A percentile compares a stretch with the other conserved stretches of the same genome.
Conservation (phyloP, 257 asterid genomes). For the Solanum piurae region DNA sequence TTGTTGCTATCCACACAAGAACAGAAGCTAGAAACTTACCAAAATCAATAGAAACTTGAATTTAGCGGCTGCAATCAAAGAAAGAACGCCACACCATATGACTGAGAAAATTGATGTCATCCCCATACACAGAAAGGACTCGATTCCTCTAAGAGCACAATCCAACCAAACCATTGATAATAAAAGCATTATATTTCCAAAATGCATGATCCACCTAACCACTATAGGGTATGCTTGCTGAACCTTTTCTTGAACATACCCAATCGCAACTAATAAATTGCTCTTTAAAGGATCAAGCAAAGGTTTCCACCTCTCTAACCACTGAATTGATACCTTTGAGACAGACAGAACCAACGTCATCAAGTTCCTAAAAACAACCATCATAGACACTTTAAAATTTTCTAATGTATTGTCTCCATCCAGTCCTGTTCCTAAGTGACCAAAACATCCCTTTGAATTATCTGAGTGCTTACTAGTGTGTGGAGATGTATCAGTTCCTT, state of each 20-base stretch:
- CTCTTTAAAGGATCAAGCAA: conserved; percentile 24
- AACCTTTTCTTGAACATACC: conserved; percentile 42
- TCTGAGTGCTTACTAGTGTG: conserved; percentile 5
- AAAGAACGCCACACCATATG: conserved; percentile 74
- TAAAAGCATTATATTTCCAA: conserved; percentile 59
- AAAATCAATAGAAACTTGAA: conserved; percentile 54
- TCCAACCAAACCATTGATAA: conserved; percentile 83
- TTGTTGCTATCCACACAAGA: background rate
- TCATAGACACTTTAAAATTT: conserved; percentile 37
- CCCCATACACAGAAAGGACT: conserved; percentile 83
- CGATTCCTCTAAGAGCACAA: conserved; percentile 78
- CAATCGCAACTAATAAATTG: conserved; percentile 25
- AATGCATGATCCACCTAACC: conserved; percentile 51
- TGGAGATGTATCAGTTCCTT: conserved; percentile 17
- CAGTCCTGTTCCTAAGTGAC: conserved; percentile 12
- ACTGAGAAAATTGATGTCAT: conserved; percentile 76
- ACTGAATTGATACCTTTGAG: conserved; percentile 46
- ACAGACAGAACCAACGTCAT: conserved; percentile 35
- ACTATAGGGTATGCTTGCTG: conserved; percentile 55
- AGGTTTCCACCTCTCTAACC: conserved; percentile 68
- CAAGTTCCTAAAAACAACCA: conserved; percentile 37
- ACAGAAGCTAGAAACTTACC: conserved; percentile 33
- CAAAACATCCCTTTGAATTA: conserved; percentile 10
- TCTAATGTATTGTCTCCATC: conserved; percentile 20
- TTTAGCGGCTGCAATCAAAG: conserved; percentile 54